Evolutionary conservation across 2,329 filamentous ascomycete genomes (phyloP).

Genomic region (Colletotrichum coccodes): DNA sequence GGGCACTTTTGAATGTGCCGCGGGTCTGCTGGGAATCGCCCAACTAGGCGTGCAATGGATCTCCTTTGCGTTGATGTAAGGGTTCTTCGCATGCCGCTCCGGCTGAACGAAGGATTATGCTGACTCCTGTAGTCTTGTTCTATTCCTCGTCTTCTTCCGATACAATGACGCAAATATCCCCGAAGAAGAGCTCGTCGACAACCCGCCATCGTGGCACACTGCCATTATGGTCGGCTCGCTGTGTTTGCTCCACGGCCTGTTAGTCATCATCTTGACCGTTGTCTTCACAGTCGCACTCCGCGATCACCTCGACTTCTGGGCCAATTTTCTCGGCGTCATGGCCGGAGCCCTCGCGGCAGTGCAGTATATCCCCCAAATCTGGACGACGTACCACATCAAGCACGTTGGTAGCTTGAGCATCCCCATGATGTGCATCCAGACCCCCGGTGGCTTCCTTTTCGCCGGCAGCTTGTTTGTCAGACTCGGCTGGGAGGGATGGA

Average conservation of each 20-base stretch:
- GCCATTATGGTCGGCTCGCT: constrained; percentile 79
- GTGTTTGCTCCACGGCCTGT: constrained; percentile 81
- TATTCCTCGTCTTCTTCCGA: constrained; percentile 96
- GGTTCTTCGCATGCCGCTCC: constrained; percentile 27
- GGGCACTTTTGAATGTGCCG: constrained; percentile 83
- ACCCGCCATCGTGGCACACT: constrained; percentile 77
- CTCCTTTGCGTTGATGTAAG: constrained; percentile 92
- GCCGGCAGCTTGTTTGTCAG: constrained; percentile 84
- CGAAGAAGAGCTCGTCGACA: constrained; percentile 58
- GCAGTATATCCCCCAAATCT: constrained; percentile 96
- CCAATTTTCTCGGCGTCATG: constrained; percentile 84
- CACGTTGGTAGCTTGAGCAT: constrained; percentile 93
- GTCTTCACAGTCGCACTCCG: constrained; percentile 74
- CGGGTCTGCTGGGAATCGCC: constrained; percentile 86
- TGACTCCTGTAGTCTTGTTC: constrained; percentile 71
- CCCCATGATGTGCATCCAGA: constrained; percentile 98
- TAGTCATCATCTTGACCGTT: constrained; percentile 74
- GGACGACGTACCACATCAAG: constrained; percentile 86
- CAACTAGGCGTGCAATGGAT: constrained; percentile 94
- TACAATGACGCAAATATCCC: constrained; percentile 64
- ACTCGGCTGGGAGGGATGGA: constrained; percentile 88
- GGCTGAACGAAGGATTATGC: neutral
- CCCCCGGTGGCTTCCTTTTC: constrained; percentile 90
- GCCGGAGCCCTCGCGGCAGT: constrained; percentile 82
- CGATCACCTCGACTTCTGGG: constrained; percentile 77